phyloP scores from a whole-genome alignment of 2,329 filamentous ascomycete genomes.

The Scedosporium dehoogii region DNA sequence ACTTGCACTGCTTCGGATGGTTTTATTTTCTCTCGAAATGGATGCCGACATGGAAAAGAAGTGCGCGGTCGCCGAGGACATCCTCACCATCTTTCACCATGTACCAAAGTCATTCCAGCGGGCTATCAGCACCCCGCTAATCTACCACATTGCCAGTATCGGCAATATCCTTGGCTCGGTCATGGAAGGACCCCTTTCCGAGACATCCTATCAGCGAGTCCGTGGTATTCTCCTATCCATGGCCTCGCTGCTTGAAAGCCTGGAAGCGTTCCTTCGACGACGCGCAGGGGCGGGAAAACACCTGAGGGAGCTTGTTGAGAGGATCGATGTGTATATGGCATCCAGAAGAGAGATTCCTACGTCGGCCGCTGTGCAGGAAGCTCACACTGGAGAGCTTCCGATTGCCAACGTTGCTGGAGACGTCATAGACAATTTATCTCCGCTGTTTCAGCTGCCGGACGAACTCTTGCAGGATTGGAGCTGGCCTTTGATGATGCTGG shows the following conservation, averaged over 20 bases:
- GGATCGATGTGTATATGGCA: conserved; percentile 17
- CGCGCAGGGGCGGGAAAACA: conserved; percentile 14
- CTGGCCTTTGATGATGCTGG: not conserved
- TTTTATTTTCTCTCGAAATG: conserved; percentile 16
- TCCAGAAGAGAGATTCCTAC: not conserved
- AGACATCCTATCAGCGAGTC: conserved; percentile 17
- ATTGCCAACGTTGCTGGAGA: not conserved
- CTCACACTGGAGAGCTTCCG: not conserved
- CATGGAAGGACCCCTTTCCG: conserved; percentile 20
- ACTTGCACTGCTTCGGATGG: conserved; percentile 22
- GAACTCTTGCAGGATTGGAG: conserved; percentile 3
- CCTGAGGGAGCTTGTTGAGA: conserved; percentile 14
- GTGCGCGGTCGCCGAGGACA: conserved; percentile 20
- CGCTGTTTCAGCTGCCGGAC: not conserved
- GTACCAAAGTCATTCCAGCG: conserved; percentile 18
- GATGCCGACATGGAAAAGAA: conserved; percentile 18
- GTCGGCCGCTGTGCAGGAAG: no score
- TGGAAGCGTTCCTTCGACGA: conserved; percentile 15
- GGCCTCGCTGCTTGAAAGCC: conserved; percentile 19
- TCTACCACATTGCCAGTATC: conserved; percentile 23
- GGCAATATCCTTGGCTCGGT: conserved; percentile 23
- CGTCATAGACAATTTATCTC: not conserved
- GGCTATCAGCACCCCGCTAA: conserved; percentile 21
- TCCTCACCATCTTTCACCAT: conserved; percentile 17
- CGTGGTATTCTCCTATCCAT: conserved; percentile 20